Evolutionary conservation across 768 basidiomycete genomes (phyloP), one percentile per base, ranked within the genome.

Genomic region (Steccherinum ochraceum): DNA sequence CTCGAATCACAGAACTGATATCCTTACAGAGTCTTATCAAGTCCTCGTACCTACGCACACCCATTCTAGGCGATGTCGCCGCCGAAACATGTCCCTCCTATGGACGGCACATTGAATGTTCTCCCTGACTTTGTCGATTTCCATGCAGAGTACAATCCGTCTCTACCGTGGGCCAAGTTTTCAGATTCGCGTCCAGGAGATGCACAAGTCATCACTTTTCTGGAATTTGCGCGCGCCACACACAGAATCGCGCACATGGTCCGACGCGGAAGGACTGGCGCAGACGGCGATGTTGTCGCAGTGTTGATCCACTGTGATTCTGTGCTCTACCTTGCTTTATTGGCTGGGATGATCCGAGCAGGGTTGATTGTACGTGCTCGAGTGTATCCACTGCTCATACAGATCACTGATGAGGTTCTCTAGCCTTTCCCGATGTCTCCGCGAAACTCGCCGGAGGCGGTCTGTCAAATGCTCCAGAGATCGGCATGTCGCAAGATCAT

Each of bases 401-500:
- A 24, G 5, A 16, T 19, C 19, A 13, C 4, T 16, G 2, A 2
- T 39, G n/a, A 3, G 40, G 23, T n/a, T n/a, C n/a, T n/a, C n/a
- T 25, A 55, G 54, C 68, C 69, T 0, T 69, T 70, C 48, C 69
- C 66, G 0, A 69, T 71, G 45, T 67, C 69, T 1, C 69, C 68
- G n/a, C 59, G 70, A 12, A 72, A 71, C 52, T 68, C 68, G 4
- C 45, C 65, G 0, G 49, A 67, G 2, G 72, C 69, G 3, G 58
- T 74, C 2, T 47, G 61, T 10, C 54, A 69, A 27, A 60, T 73
- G 48, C 52, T 79, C 45, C 63, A 59, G 41, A 64, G 70, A 48
- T 65, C 70, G 1, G 62, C 63, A 19, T 76, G 70, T 40, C 69
- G 64, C 50, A 66, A 69, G 45, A 35, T 77, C 21, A 59, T 78